Percentiles rank a stretch among this genome's conserved stretches.
phyloP scores from a whole-genome alignment of 2,329 filamentous ascomycete genomes.

The Hypoxylon sp. region DNA sequence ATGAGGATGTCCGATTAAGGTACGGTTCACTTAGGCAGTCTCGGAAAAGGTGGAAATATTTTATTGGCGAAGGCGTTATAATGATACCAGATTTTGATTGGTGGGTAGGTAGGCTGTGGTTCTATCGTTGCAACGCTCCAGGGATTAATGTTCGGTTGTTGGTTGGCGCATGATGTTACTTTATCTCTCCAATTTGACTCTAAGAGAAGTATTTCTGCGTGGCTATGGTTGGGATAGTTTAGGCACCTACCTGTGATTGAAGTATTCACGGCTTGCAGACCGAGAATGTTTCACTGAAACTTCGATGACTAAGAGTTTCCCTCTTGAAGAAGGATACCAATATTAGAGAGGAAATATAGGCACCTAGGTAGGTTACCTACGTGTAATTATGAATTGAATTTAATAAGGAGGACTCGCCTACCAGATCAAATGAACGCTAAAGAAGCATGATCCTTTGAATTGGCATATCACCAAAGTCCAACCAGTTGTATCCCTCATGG shows the following conservation, averaged over 20 bases:
- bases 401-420: too few relatives aligned
- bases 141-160: not conserved
- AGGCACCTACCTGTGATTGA: too few relatives aligned
- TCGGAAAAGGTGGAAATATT: not conserved
- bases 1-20: not conserved
- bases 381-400: too few relatives aligned
- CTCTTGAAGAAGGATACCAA: too few relatives aligned
- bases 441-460: slow-evolving; percentile 10
- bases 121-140: not conserved
- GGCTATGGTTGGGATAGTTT: too few relatives aligned
- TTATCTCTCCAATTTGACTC: not conserved
- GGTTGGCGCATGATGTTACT: not conserved
- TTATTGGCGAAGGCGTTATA: not conserved
- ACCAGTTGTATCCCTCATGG: slow-evolving; percentile 7
- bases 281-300: too few relatives aligned
- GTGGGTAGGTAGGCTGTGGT: not conserved
- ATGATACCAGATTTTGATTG: not conserved
- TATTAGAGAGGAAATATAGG: too few relatives aligned
- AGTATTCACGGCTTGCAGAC: too few relatives aligned
- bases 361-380: too few relatives aligned
- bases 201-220: not conserved
- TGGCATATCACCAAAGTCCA: slow-evolving; percentile 8
- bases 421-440: not conserved
- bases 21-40: not conserved
- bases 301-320: too few relatives aligned